phyloP scores from a whole-genome alignment of 495 filamentous ascomycete species.

The Penicillium cataractarum region DNA sequence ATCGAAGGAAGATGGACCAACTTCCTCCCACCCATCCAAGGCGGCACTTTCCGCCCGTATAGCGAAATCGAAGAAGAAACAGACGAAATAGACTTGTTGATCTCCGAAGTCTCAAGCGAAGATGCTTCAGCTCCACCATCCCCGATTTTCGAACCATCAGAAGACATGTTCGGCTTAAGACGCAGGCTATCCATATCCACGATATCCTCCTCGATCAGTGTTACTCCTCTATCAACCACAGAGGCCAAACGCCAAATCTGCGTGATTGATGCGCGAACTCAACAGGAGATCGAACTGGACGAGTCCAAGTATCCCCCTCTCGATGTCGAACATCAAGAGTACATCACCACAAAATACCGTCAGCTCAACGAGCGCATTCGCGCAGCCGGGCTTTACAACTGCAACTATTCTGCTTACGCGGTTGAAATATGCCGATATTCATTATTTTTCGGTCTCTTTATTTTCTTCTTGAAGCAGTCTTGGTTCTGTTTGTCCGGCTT shows the following conservation, averaged over 20 bases:
- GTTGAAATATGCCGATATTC: slow-evolving; percentile 74
- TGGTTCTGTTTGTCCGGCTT: slow-evolving; percentile 78
- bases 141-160: slow-evolving; percentile 65
- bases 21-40: slow-evolving; percentile 90
- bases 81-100: slow-evolving; percentile 37
- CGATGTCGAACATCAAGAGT: slow-evolving; percentile 70
- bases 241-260: slow-evolving; percentile 19
- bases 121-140: slow-evolving; percentile 50
- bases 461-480: slow-evolving; percentile 64
- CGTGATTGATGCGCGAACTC: slow-evolving; percentile 70
- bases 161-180: slow-evolving; percentile 15
- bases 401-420: slow-evolving; percentile 81
- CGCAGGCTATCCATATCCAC: slow-evolving; percentile 30
- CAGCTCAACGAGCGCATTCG: slow-evolving; percentile 69
- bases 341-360: slow-evolving; percentile 81
- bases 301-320: slow-evolving; percentile 79
- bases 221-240: slow-evolving; percentile 38
- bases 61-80: slow-evolving; percentile 33
- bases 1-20: slow-evolving; percentile 85
- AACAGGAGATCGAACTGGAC: slow-evolving; percentile 74
- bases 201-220: slow-evolving; percentile 31
- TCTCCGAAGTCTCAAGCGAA: slow-evolving; percentile 36
- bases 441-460: slow-evolving; percentile 64
- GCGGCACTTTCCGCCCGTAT: slow-evolving; percentile 74
- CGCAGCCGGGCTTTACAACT: slow-evolving; percentile 78